Evolutionary conservation across 2,329 filamentous ascomycete genomes (phyloP).

Genomic region (Trichoderma asperellum): DNA sequence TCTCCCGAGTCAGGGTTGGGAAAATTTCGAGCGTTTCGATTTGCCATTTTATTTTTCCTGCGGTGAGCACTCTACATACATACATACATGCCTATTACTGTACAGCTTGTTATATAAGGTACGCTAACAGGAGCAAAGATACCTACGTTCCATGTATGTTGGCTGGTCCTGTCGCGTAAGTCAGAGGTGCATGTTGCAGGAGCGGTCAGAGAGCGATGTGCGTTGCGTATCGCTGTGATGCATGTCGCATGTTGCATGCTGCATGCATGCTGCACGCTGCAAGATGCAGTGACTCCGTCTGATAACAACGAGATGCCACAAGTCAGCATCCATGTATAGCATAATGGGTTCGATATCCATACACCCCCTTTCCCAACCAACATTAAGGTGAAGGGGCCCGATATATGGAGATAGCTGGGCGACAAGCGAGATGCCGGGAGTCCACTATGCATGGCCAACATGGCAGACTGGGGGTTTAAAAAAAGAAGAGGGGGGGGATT

Average conservation of each 20-base stretch:
- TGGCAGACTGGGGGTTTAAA: slow-evolving; percentile 18
- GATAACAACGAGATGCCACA: slow-evolving; percentile 11
- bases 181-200: slow-evolving; percentile 24
- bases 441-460: slow-evolving; percentile 24
- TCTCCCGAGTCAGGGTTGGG: not conserved
- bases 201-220: slow-evolving; percentile 25
- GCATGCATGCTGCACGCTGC: slow-evolving; percentile 12
- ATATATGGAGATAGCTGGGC: slow-evolving; percentile 11
- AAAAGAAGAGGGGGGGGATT: not conserved
- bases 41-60: not conserved
- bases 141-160: not conserved
- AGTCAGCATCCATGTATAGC: slow-evolving; percentile 19
- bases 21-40: not conserved
- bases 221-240: slow-evolving; percentile 9
- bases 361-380: not conserved
- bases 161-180: slow-evolving; percentile 8
- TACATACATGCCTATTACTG: too few species aligned
- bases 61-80: not conserved
- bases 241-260: slow-evolving; percentile 11
- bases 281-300: slow-evolving; percentile 18
- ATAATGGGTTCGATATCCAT: not conserved
- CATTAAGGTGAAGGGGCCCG: not conserved
- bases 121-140: not conserved
- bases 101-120: too few species aligned
- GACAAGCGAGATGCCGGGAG: slow-evolving; percentile 22